phyloP scores from a whole-genome alignment of 108 stramenopile genomes.

The Cyclotella kingstonii region DNA sequence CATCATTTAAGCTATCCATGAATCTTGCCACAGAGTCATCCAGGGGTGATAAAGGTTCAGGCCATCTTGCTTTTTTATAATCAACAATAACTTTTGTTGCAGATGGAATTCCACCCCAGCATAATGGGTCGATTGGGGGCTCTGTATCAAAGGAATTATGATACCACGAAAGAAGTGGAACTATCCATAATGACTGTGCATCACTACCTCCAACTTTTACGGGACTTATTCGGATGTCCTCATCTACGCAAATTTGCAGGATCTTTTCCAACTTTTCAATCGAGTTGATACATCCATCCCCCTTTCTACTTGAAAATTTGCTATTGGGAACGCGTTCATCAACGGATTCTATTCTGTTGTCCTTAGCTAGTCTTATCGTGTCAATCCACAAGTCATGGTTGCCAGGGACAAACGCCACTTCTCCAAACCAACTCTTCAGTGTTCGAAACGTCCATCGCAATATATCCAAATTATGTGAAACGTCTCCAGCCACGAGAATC shows the following conservation, averaged over 20 bases:
- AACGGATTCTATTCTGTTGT: conserved; percentile 5
- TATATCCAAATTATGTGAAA: conserved; percentile 36
- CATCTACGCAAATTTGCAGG: conserved; percentile 31
- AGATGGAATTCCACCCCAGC: conserved; percentile 38
- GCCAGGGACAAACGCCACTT: conserved; percentile 36
- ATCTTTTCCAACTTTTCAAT: conserved; percentile 46
- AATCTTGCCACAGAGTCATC: conserved; percentile 43
- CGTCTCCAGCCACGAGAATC: conserved; percentile 41
- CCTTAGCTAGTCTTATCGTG: background rate
- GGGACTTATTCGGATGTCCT: conserved; percentile 31
- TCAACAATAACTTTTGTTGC: conserved; percentile 32
- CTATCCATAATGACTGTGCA: conserved; percentile 17
- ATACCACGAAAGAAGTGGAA: conserved; percentile 42
- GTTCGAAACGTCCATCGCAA: conserved; percentile 43
- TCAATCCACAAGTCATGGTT: conserved; percentile 47
- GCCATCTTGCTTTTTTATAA: conserved; percentile 36
- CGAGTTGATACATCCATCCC: conserved; percentile 22
- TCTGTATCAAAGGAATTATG: conserved; percentile 42
- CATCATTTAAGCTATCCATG: conserved; percentile 39
- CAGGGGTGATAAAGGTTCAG: conserved; percentile 25
- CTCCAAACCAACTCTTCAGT: conserved; percentile 28
- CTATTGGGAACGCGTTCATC: conserved; percentile 1
- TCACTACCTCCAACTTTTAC: conserved; percentile 20
- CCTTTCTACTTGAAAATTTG: background rate
- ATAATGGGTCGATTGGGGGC: conserved; percentile 24